phyloP scores from a whole-genome alignment of 306 rosid species.

The Rubus idaeus region DNA sequence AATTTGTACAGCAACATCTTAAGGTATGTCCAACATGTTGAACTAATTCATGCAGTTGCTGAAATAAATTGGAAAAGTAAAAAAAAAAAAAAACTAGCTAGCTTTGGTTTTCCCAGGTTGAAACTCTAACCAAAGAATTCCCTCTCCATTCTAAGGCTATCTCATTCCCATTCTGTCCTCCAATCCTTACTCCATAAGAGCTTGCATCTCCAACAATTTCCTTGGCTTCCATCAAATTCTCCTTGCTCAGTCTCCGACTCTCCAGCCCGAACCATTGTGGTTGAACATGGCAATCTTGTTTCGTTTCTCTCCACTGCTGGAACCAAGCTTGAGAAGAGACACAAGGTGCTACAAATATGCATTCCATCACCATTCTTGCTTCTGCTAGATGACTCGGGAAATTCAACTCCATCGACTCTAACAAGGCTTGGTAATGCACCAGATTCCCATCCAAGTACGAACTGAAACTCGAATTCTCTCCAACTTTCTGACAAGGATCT shows the following conservation, averaged over 20 bases:
- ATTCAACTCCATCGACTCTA: constrained; percentile 47
- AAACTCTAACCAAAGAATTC: constrained; percentile 48
- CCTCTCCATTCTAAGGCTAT: constrained; percentile 52
- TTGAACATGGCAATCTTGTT: constrained; percentile 11
- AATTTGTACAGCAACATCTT: constrained; percentile 11
- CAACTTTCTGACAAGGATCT: constrained; percentile 35
- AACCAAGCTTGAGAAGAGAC: constrained; percentile 47
- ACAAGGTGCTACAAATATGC: constrained; percentile 51
- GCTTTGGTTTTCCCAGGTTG: constrained; percentile 47
- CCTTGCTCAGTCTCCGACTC: constrained; percentile 44
- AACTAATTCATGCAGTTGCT: not conserved
- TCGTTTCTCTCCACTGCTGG: constrained; percentile 45
- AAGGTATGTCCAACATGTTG: not conserved
- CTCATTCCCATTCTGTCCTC: constrained; percentile 42
- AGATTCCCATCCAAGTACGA: constrained; percentile 49
- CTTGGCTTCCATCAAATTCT: constrained; percentile 39
- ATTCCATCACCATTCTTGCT: constrained; percentile 54
- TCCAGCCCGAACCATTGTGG: constrained; percentile 23
- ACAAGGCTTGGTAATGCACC: constrained; percentile 50
- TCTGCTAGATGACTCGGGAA: constrained; percentile 42
- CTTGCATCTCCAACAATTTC: constrained; percentile 42
- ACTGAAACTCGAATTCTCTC: constrained; percentile 34
- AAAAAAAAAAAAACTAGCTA: not conserved
- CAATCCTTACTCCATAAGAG: constrained; percentile 40
- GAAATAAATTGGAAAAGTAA: not conserved